Evolutionary conservation across 306 rosid species (phyloP).

Genomic region (Pueraria montana): DNA sequence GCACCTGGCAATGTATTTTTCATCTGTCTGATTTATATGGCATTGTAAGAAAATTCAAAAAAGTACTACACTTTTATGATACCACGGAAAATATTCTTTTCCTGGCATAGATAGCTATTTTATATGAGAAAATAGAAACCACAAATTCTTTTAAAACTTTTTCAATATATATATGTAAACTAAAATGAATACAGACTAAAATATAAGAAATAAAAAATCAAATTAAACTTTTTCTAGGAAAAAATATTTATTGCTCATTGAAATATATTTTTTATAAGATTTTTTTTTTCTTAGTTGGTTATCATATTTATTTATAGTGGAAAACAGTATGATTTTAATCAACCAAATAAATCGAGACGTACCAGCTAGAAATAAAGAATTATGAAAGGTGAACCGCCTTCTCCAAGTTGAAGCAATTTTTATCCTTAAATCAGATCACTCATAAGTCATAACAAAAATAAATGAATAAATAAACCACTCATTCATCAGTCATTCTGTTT

Average conservation of each 20-base stretch:
- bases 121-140: background rate
- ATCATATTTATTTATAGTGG: background rate
- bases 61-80: background rate
- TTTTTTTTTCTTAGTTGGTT: background rate
- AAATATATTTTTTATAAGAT: background rate
- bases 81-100: background rate
- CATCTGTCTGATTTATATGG: background rate
- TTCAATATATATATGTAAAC: background rate
- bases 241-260: background rate
- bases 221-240: background rate
- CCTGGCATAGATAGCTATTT: background rate
- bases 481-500: too few species aligned
- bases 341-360: background rate
- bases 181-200: background rate
- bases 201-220: background rate
- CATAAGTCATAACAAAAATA: background rate
- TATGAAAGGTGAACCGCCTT: constrained; percentile 4
- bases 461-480: background rate
- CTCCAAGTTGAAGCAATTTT: constrained; percentile 24
- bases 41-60: background rate
- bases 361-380: background rate
- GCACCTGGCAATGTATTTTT: constrained; percentile 1
- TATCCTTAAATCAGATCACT: background rate
- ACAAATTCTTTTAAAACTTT: background rate
- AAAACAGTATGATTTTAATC: background rate